Percentiles rank a stretch among this genome's conserved stretches.
Conservation (phyloP, 768 basidiomycete genomes). For the Kwoniella newhampshirensis region DNA sequence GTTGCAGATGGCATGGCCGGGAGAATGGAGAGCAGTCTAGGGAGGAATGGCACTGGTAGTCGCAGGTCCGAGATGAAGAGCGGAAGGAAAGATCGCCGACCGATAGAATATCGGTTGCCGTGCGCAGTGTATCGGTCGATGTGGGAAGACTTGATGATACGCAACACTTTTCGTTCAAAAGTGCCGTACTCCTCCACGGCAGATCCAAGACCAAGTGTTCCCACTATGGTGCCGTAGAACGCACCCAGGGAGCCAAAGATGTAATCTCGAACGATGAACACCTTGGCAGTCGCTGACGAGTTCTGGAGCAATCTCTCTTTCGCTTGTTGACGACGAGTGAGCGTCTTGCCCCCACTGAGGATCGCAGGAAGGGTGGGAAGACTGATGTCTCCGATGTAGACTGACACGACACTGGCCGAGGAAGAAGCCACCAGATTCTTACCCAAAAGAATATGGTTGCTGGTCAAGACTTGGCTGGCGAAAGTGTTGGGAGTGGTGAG, state of each 20-base stretch:
- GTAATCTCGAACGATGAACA: constrained; percentile 31
- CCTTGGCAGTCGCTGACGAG: constrained; percentile 12
- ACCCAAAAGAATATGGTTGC: constrained; percentile 36
- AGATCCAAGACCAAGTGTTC: constrained; percentile 24
- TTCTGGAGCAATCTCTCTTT: constrained; percentile 14
- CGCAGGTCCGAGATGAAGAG: constrained; percentile 23
- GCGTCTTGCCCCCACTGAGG: constrained; percentile 17
- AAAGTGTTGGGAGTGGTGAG: constrained; percentile 40
- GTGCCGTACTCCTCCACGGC: constrained; percentile 24
- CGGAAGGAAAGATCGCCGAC: constrained; percentile 32
- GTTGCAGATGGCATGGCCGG: constrained; percentile 27
- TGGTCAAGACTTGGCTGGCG: constrained; percentile 42
- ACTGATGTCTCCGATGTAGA: constrained; percentile 43
- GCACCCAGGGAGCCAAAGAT: constrained; percentile 18
- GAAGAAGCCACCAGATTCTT: constrained; percentile 41
- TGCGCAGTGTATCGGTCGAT: constrained; percentile 1
- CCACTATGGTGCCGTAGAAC: constrained; percentile 22
- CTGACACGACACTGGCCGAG: constrained; percentile 31
- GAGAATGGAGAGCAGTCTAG: constrained; percentile 20
- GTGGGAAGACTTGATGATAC: constrained; percentile 22
- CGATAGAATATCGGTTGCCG: constrained; percentile 16
- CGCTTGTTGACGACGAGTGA: constrained; percentile 26
- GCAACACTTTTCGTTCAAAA: constrained; percentile 31
- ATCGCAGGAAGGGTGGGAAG: constrained; percentile 30
- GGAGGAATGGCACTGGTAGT: constrained; percentile 25